Conservation (phyloP, 2,329 filamentous ascomycete species). For the Aspergillus quadricinctus region DNA sequence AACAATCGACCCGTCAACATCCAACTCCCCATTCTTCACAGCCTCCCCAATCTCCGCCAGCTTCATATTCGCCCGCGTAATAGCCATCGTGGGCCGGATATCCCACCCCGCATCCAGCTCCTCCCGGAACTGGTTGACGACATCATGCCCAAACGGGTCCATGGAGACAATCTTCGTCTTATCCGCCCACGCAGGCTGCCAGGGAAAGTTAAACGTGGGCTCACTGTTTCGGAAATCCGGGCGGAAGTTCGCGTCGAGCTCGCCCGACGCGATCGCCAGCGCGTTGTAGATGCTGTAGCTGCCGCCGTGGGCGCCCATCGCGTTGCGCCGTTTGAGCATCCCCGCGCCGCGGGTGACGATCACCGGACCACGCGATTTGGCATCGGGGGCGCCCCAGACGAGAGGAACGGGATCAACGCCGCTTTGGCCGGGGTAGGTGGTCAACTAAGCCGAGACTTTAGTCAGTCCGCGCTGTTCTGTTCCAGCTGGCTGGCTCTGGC, state of each 20-base stretch:
- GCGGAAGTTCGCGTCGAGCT: slow-evolving; percentile 77
- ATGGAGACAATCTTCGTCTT: slow-evolving; percentile 94
- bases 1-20: slow-evolving; percentile 82
- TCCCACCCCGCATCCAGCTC: slow-evolving; percentile 68
- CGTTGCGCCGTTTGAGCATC: slow-evolving; percentile 38
- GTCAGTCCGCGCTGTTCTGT: neutral
- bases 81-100: slow-evolving; percentile 83
- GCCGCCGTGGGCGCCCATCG: slow-evolving; percentile 71
- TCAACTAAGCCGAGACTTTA: slow-evolving; percentile 41
- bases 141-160: slow-evolving; percentile 87
- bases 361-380: slow-evolving; percentile 73
- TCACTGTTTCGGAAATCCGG: slow-evolving; percentile 81
- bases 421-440: slow-evolving; percentile 88
- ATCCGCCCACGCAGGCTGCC: slow-evolving; percentile 85
- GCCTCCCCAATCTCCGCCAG: slow-evolving; percentile 91
- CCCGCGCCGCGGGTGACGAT: slow-evolving; percentile 58
- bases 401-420: slow-evolving; percentile 88
- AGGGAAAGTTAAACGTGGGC: slow-evolving; percentile 82
- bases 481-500: neutral
- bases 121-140: slow-evolving; percentile 74
- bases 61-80: slow-evolving; percentile 93
- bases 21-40: slow-evolving; percentile 70
- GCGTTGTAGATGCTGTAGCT: slow-evolving; percentile 97
- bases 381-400: slow-evolving; percentile 79
- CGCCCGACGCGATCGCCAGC: slow-evolving; percentile 83